phyloP scores from a whole-genome alignment of 176 grass and related monocot species.

The Ampelocalamus luodianensis region DNA sequence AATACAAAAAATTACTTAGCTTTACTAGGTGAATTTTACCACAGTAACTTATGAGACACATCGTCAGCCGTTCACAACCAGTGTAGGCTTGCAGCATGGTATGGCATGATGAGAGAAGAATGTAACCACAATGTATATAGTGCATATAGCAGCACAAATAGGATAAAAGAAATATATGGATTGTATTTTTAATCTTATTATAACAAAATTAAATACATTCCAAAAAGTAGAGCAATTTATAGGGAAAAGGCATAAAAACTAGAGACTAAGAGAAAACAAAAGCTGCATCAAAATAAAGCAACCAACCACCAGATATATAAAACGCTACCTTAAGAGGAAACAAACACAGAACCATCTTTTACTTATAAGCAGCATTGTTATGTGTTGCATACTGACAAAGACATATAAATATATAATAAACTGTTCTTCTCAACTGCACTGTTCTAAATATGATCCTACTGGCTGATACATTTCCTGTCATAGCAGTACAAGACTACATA shows the following conservation, averaged over 20 bases:
- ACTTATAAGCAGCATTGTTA: neutral
- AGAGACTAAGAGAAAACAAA: neutral
- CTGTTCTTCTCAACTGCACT: neutral
- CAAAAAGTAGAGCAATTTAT: neutral
- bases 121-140: neutral
- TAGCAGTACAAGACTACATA: neutral
- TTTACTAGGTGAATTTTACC: neutral
- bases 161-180: too few relatives aligned
- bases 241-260: neutral
- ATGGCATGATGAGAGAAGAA: conserved; percentile 12
- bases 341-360: neutral
- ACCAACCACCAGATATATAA: neutral
- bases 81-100: neutral
- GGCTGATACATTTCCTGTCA: neutral
- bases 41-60: neutral
- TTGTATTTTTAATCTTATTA: neutral
- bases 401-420: neutral
- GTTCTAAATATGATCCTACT: neutral
- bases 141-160: too few relatives aligned
- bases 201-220: neutral
- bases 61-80: neutral
- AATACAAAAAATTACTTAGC: neutral
- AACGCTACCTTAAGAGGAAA: neutral
- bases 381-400: neutral
- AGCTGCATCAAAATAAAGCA: neutral